phyloP scores from a whole-genome alignment of 2,329 filamentous ascomycete genomes.

The Neonectria sp. region DNA sequence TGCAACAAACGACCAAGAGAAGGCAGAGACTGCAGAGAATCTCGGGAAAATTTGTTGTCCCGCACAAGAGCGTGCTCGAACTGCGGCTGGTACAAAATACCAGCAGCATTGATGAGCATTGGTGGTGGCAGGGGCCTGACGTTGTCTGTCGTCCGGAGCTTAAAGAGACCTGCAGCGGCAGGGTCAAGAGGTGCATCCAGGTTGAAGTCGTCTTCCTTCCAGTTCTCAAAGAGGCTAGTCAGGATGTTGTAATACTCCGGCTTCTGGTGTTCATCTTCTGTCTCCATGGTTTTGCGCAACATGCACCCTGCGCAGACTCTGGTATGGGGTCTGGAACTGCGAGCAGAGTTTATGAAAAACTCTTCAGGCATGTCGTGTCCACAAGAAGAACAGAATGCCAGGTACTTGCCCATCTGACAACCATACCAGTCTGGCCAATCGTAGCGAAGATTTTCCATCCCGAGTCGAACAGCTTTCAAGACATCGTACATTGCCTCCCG shows the following conservation, averaged over 20 bases:
- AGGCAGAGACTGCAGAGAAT: slow-evolving; percentile 51
- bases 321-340: slow-evolving; percentile 20
- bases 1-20: slow-evolving; percentile 39
- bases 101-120: slow-evolving; percentile 28
- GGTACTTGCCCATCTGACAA: slow-evolving; percentile 40
- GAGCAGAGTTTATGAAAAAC: slow-evolving; percentile 43
- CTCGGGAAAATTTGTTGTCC: slow-evolving; percentile 46
- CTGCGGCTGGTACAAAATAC: slow-evolving; percentile 23
- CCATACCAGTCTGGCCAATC: slow-evolving; percentile 48
- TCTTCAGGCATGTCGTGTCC: slow-evolving; percentile 52
- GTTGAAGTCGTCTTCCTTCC: slow-evolving; percentile 48
- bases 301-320: slow-evolving; percentile 51
- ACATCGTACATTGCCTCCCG: slow-evolving; percentile 51
- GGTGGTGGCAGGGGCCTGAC: slow-evolving; percentile 22
- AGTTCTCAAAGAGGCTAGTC: slow-evolving; percentile 45
- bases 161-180: slow-evolving; percentile 38
- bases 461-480: slow-evolving; percentile 50
- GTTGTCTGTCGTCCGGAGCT: slow-evolving; percentile 34
- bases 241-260: slow-evolving; percentile 35
- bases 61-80: slow-evolving; percentile 37
- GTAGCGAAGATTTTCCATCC: slow-evolving; percentile 37
- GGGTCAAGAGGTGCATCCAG: slow-evolving; percentile 49
- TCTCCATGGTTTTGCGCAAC: slow-evolving; percentile 50
- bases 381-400: slow-evolving; percentile 53
- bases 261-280: slow-evolving; percentile 49